phyloP scores from a whole-genome alignment of 805 yeast genomes.

The Ogataea paraovalis region DNA sequence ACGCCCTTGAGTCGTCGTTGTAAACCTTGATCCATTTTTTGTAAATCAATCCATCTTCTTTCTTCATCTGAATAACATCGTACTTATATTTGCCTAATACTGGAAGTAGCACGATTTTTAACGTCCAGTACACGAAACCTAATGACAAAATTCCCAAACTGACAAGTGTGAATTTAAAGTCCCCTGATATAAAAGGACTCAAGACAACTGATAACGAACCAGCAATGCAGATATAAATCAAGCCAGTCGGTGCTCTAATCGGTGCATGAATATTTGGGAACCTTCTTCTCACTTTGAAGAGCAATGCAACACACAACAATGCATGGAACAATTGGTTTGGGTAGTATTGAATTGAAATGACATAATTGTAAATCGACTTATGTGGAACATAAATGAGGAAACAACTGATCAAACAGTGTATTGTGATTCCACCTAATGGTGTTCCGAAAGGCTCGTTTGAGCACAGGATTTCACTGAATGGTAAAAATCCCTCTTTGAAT shows the following conservation, averaged over 20 bases:
- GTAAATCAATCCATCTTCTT: conserved; percentile 21
- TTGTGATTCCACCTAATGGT: conserved; percentile 32
- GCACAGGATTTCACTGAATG: conserved; percentile 39
- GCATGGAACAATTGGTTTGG: conserved; percentile 40
- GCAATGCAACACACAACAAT: conserved; percentile 20
- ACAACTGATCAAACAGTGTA: conserved; percentile 24
- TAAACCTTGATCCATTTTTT: conserved; percentile 18
- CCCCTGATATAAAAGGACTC: conserved; percentile 45
- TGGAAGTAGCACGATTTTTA: conserved; percentile 16
- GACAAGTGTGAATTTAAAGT: conserved; percentile 21
- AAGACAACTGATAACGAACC: conserved; percentile 44
- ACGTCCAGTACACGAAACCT: conserved; percentile 22
- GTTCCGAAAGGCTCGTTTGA: conserved; percentile 46
- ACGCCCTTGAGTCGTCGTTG: not conserved
- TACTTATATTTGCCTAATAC: conserved; percentile 11
- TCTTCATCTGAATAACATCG: conserved; percentile 3
- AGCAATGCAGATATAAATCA: conserved; percentile 37
- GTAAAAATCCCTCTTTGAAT: conserved; percentile 45
- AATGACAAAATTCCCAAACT: conserved; percentile 17
- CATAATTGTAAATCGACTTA: conserved; percentile 32
- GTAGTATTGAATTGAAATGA: conserved; percentile 44
- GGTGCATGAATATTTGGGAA: conserved; percentile 25
- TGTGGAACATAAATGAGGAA: conserved; percentile 19
- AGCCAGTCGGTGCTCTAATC: conserved; percentile 21
- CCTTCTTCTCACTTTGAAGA: conserved; percentile 19